A percentile compares a stretch with the other conserved stretches of the same genome.
phyloP scores from a whole-genome alignment of 2,329 filamentous ascomycete genomes.

The Pseudocercospora cruenta region DNA sequence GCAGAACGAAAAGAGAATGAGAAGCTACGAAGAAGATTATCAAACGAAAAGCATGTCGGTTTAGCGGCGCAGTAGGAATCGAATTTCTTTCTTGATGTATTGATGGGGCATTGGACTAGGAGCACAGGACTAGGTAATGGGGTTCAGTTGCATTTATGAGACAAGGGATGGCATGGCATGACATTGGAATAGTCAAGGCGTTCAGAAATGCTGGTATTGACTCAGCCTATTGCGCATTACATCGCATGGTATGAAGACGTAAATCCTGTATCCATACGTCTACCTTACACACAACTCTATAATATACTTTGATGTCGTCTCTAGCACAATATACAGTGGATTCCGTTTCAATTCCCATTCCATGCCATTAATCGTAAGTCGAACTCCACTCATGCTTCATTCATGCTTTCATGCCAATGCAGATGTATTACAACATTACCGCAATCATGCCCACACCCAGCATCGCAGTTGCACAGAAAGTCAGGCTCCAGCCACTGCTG shows the following conservation, averaged over 20 bases:
- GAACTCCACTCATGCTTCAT: background rate
- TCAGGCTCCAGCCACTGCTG: conserved; percentile 2
- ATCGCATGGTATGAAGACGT: background rate
- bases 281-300: background rate
- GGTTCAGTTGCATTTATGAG: too few species aligned
- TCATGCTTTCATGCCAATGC: background rate
- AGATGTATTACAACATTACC: conserved; percentile 6
- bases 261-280: background rate
- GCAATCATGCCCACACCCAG: conserved; percentile 7
- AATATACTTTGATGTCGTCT: background rate
- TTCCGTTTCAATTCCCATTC: background rate
- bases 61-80: background rate
- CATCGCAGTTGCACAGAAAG: conserved; percentile 2
- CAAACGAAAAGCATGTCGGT: background rate
- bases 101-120: too few species aligned
- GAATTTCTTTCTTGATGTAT: too few species aligned
- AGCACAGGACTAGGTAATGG: too few species aligned
- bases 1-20: background rate
- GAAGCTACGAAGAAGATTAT: conserved; percentile 4
- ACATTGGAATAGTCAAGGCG: too few species aligned
- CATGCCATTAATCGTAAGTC: background rate
- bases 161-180: too few species aligned
- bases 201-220: too few species aligned
- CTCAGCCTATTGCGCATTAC: too few species aligned
- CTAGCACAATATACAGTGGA: background rate